These are phyloP conservation scores for Tulasnella sp. DNA, from an alignment of 768 basidiomycete genomes.

Conservation along the genomic window DNA sequence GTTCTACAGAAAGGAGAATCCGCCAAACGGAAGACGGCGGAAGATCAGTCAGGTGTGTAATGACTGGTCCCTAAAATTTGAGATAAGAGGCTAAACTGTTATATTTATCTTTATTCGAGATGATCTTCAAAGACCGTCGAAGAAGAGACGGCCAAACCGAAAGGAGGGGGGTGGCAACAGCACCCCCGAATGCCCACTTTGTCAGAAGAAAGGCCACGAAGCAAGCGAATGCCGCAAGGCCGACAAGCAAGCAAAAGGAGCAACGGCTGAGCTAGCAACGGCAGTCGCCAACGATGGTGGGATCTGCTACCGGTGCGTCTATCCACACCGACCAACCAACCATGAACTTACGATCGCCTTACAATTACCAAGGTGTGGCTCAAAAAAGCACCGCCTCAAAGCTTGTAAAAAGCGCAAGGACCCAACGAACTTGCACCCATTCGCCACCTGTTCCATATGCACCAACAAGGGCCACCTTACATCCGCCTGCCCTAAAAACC, in stretches of 20 bases:
- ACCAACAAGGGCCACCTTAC: conserved; percentile 75
- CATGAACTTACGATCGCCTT: not conserved
- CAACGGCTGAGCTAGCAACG: no score
- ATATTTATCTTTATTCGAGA: no score
- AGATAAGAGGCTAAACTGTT: not conserved
- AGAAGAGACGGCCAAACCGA: no score
- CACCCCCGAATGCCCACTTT: no score
- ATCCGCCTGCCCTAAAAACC: conserved; percentile 68
- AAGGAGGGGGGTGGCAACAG: no score
- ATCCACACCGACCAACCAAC: not conserved
- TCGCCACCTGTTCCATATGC: conserved; percentile 89
- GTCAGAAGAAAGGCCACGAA: no score
- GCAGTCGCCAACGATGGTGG: no score
- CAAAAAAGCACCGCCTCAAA: conserved; percentile 65
- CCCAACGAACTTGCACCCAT: conserved; percentile 61
- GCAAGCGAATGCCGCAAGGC: no score
- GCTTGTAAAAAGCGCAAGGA: conserved; percentile 59
- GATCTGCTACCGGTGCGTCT: conserved; percentile 59
- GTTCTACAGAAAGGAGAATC: not conserved
- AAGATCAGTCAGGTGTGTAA: no score
- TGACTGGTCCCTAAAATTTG: not conserved
- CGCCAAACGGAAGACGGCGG: no score
- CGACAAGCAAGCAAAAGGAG: no score
- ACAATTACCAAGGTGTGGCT: conserved; percentile 55
- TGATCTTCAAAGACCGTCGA: no score